Evolutionary conservation across 2,329 filamentous ascomycete species (phyloP), one percentile per base, ranked within the genome.

Genomic region (Ceratocystis albifundus): DNA sequence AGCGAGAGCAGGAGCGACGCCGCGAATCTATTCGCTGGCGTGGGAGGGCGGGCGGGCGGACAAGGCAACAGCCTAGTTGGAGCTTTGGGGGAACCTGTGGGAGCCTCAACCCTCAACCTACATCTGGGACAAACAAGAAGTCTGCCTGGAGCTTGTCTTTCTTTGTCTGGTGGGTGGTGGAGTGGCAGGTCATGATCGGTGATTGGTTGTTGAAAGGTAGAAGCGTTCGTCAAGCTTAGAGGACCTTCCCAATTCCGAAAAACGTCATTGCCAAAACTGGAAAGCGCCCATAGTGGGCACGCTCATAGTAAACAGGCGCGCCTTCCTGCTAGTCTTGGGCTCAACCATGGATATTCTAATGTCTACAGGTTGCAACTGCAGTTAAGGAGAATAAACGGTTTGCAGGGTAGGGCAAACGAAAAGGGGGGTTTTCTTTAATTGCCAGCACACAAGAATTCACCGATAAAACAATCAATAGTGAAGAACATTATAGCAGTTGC

Each of bases 1-100:
- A 12, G 32, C 53, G 30, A 32, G 30, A 30, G 32, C 32, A 7
- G 10, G 32, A 36, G 36, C 36, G 36, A 17, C 15, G 17, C 55
- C 5, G 28, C 55, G n/a, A 59, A 59, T 36, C 55, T 28, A 59
- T 59, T 32, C 55, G 55, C 55, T 59, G 55, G 22, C 22, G 55
- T 17, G 20, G 53, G 25, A 7, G 7, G n/a, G n/a, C n/a, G n/a
- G n/a, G 45, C 17, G 12, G n/a, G 10, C 12, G 7, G 48, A 20
- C n/a, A 53, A 53, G 48, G 48, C 48, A 53, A 53, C 48, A 53
- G 15, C 15, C 15, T 28, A 20, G 8, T 50, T 53, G 22, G 20
- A 25, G 48, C 48, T 25, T 53, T 20, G 20, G 20, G 20, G 36
- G 36, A 41, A 6, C 30, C 46, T 17, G 45, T 17, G 20, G 17